Conservation (phyloP, 345 rosid species). For the Erucastrum elatum region DNA sequence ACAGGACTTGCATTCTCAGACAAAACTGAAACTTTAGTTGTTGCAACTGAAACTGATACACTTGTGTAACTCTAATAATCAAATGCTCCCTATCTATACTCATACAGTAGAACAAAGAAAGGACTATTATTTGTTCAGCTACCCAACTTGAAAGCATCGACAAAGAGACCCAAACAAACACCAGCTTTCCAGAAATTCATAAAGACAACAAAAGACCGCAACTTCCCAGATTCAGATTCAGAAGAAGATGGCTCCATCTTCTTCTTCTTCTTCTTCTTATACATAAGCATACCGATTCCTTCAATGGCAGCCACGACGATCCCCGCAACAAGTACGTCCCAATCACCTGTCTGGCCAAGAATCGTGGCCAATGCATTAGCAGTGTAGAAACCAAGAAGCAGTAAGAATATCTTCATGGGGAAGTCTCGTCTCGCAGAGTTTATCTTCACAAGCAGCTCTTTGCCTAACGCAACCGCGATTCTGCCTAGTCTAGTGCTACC, state of each 20-base stretch:
- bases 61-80: neutral
- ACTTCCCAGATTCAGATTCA: conserved; percentile 37
- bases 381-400: conserved; percentile 88
- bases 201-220: conserved; percentile 73
- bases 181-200: conserved; percentile 98
- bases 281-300: conserved; percentile 93
- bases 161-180: conserved; percentile 91
- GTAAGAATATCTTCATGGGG: conserved; percentile 85
- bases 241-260: conserved; percentile 45
- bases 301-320: conserved; percentile 93
- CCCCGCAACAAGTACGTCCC: conserved; percentile 96
- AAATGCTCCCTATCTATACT: neutral
- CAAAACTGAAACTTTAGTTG: neutral
- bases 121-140: conserved; percentile 41
- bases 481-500: conserved; percentile 87
- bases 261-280: conserved; percentile 57
- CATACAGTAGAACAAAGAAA: neutral
- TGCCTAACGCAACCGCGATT: conserved; percentile 81
- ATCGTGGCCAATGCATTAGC: conserved; percentile 97
- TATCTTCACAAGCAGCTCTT: conserved; percentile 65
- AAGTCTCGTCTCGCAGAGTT: conserved; percentile 82
- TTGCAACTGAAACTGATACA: neutral
- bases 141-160: conserved; percentile 96
- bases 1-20: neutral
- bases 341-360: conserved; percentile 97